Evolutionary conservation across 306 rosid genomes (phyloP), one percentile per base, ranked within the genome.

Genomic region (Pachyrhizus erosus): DNA sequence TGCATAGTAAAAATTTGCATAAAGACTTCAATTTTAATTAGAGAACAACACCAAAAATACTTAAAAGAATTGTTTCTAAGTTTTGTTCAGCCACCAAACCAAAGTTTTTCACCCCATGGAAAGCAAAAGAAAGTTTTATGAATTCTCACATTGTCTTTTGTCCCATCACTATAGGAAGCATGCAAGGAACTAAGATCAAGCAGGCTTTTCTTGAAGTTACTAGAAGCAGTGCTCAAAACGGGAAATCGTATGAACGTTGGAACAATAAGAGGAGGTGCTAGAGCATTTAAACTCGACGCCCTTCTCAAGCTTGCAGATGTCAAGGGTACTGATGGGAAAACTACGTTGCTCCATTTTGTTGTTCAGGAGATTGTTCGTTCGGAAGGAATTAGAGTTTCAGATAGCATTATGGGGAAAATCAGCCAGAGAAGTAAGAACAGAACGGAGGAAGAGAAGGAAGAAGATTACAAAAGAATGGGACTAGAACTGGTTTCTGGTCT

Each of bases 161-260:
- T 18, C 37, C 17, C 5, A 33, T 40, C 14, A 9, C 54, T 45
- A 12, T 29, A 96, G 99, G 98, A 96, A 20, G 99, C 99, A 2
- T 96, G 99, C 94, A 93, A 92, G 89, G 99, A 96, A 55, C 91
- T 93, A 68, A 83, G 92, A 64, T 96, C 99, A 77, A 96, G 98
- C 89, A 92, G 99, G 83, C 90, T 96, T 17, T 96, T 96, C 93
- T 76, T 90, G 83, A 96, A 96, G 65, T 42, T 96, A 55, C 94
- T 96, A 0, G 99, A 96, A 87, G 89, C 99, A 5, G 99, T 96
- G 18, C 89, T 96, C 0, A 96, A 96, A 87, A 96, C 99, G 8
- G 99, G 99, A 3, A 96, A 96, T 78, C 86, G 99, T 9, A 93
- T 96, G 99, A 96, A 96, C 48, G 97, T 96, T 0, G 99, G 99